These are phyloP conservation scores for Vitis riparia DNA, from an alignment of 164 flowering plant genomes.

Conservation along the genomic window DNA sequence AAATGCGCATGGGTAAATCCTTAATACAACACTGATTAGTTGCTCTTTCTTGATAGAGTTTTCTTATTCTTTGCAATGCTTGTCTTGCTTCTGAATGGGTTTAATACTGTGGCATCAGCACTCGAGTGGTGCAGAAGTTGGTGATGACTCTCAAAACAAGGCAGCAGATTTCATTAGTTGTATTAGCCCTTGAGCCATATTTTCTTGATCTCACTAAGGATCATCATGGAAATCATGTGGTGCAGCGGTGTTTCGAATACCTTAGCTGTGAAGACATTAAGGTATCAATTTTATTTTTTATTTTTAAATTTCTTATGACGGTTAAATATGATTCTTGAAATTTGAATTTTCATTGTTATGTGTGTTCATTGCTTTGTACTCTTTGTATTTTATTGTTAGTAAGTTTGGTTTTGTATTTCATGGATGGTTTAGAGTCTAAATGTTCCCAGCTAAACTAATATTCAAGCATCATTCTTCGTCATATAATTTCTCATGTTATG, in stretches of 20 bases:
- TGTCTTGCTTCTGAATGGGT: neutral
- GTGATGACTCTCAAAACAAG: constrained; percentile 62
- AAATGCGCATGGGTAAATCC: constrained; percentile 75
- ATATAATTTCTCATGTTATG: too few species aligned
- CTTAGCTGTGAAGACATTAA: constrained; percentile 61
- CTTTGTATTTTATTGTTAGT: neutral
- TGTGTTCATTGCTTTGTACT: neutral
- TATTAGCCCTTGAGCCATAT: constrained; percentile 63
- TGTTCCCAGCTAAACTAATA: too few species aligned
- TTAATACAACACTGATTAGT: neutral
- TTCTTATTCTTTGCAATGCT: neutral
- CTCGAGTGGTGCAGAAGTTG: constrained; percentile 87
- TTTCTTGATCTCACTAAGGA: constrained; percentile 70
- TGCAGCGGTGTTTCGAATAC: constrained; percentile 73
- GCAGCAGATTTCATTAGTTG: constrained; percentile 52
- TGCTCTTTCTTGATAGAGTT: neutral
- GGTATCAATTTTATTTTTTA: constrained; percentile 35
- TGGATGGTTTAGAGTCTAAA: neutral
- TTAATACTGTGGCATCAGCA: constrained; percentile 40
- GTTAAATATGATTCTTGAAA: neutral
- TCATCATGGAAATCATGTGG: constrained; percentile 83
- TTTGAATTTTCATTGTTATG: neutral
- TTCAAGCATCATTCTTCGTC: too few species aligned
- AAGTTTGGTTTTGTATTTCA: too few species aligned
- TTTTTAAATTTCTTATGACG: neutral